Evolutionary conservation across 106 monocot genomes (phyloP).

Genomic region (Dendrobium catenatum): DNA sequence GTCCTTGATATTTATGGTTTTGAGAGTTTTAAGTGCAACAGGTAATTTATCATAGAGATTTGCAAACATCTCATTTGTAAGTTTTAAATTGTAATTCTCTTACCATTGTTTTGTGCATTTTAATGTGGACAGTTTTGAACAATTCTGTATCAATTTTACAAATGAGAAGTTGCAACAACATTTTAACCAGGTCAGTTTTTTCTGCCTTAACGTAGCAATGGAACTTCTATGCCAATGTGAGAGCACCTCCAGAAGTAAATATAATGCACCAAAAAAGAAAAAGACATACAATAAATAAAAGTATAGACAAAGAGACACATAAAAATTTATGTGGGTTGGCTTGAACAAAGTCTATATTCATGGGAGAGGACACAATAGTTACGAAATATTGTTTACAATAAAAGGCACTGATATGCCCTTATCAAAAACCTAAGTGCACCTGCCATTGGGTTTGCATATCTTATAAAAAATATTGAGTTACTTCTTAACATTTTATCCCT

Average conservation of each 20-base stretch:
- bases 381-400: background rate
- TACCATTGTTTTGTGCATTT: slow-evolving; percentile 4
- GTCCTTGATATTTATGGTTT: slow-evolving; percentile 98
- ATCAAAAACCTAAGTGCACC: background rate
- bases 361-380: background rate
- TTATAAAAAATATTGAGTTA: background rate
- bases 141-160: slow-evolving; percentile 93
- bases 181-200: slow-evolving; percentile 77
- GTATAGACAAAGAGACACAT: background rate
- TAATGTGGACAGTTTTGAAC: slow-evolving; percentile 66
- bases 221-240: background rate
- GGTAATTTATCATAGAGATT: slow-evolving; percentile 31
- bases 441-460: background rate
- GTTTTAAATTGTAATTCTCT: background rate
- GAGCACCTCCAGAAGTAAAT: background rate
- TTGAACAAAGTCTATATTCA: background rate
- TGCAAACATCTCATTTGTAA: background rate
- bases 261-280: background rate
- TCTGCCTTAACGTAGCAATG: background rate
- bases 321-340: background rate
- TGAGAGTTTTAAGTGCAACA: slow-evolving; percentile 92
- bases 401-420: background rate
- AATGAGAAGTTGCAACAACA: slow-evolving; percentile 98
- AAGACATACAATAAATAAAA: background rate
- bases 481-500: background rate